A percentile compares a stretch with the other conserved stretches of the same genome.
phyloP scores from a whole-genome alignment of 1,139 yeast genomes.

The Pichiaceae sp. region DNA sequence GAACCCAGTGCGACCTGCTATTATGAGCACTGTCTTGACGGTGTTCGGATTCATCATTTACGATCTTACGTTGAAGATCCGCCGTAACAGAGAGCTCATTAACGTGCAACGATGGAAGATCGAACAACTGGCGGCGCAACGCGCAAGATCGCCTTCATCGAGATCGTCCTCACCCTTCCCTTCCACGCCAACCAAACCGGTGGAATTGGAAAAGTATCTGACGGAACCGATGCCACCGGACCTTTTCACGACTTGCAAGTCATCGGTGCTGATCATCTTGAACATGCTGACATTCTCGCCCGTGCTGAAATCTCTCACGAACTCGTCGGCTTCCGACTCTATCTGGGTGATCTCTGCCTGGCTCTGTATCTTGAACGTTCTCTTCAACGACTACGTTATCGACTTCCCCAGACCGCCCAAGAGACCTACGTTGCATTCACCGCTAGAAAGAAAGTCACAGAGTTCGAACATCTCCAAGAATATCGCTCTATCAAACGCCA shows the following conservation, averaged over 20 bases:
- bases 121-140: conserved; percentile 13
- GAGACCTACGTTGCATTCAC: neutral
- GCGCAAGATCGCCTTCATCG: conserved; percentile 6
- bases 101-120: conserved; percentile 19
- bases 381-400: conserved; percentile 59
- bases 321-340: conserved; percentile 86
- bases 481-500: conserved; percentile 75
- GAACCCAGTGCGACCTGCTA: conserved; percentile 36
- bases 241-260: conserved; percentile 36
- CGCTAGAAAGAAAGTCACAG: neutral
- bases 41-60: conserved; percentile 27
- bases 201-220: conserved; percentile 17
- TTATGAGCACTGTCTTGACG: conserved; percentile 21
- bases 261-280: conserved; percentile 60
- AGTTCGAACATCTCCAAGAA: conserved; percentile 73
- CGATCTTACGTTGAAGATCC: conserved; percentile 17
- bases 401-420: conserved; percentile 19
- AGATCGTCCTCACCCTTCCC: neutral
- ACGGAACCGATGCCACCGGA: conserved; percentile 23
- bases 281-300: conserved; percentile 78
- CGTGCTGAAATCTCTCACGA: conserved; percentile 77
- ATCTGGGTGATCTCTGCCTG: conserved; percentile 89
- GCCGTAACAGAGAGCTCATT: conserved; percentile 21
- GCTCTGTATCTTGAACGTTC: conserved; percentile 58
- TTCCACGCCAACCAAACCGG: conserved; percentile 3